Evolutionary conservation across 352 stramenopile genomes (phyloP).

Genomic region (Globisporangium recalcitrans): DNA sequence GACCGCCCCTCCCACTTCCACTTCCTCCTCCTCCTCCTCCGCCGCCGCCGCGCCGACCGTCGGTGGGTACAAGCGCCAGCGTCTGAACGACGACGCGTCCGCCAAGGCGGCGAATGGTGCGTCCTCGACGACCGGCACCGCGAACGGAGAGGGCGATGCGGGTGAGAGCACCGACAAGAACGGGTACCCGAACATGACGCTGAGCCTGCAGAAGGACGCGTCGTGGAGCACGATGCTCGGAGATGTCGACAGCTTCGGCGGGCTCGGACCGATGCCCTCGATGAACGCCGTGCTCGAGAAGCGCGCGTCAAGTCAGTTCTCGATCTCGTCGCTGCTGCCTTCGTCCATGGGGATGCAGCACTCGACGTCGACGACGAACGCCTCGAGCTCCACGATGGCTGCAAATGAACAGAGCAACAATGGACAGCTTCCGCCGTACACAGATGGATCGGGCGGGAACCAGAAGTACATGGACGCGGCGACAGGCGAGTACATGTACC

Average conservation of each 20-base stretch:
- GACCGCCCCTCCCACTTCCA: neutral
- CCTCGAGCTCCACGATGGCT: slow-evolving; percentile 5
- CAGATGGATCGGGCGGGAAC: slow-evolving; percentile 61
- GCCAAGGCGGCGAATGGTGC: slow-evolving; percentile 15
- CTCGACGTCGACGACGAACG: slow-evolving; percentile 9
- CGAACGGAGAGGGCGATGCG: slow-evolving; percentile 5
- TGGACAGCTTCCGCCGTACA: slow-evolving; percentile 23
- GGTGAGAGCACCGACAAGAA: slow-evolving; percentile 20
- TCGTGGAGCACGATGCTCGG: slow-evolving; percentile 63
- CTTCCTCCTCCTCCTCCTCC: neutral
- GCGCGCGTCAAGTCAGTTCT: slow-evolving; percentile 70
- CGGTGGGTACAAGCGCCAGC: slow-evolving; percentile 50
- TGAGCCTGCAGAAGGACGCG: slow-evolving; percentile 66
- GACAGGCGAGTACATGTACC: slow-evolving; percentile 84
- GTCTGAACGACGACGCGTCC: slow-evolving; percentile 33
- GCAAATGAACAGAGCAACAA: slow-evolving; percentile 21
- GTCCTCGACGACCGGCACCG: neutral
- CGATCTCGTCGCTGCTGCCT: slow-evolving; percentile 63
- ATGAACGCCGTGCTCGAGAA: slow-evolving; percentile 71
- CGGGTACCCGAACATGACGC: slow-evolving; percentile 38
- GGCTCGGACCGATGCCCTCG: slow-evolving; percentile 58
- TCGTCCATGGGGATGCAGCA: slow-evolving; percentile 18
- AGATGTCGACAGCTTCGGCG: slow-evolving; percentile 63
- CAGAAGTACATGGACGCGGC: slow-evolving; percentile 59
- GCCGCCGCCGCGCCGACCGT: neutral